These are phyloP conservation scores for Diutina mesorugosa DNA, from an alignment of 1,139 yeast species.

Conservation along the genomic window DNA sequence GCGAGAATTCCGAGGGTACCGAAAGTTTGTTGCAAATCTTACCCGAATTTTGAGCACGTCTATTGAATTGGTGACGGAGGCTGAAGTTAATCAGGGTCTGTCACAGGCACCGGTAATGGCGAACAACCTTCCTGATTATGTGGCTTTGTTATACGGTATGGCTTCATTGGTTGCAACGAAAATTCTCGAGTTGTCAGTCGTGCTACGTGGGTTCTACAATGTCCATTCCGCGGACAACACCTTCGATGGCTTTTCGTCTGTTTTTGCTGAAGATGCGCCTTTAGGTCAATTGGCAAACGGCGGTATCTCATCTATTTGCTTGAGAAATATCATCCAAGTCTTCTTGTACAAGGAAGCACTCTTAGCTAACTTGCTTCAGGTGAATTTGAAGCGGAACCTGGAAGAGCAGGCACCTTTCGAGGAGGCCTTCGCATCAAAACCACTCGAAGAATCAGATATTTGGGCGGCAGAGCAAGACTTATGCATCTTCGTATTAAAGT, in stretches of 20 bases:
- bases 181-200: neutral
- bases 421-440: neutral
- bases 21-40: neutral
- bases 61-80: neutral
- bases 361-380: neutral
- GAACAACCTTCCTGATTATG: neutral
- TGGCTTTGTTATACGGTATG: neutral
- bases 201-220: neutral
- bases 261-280: neutral
- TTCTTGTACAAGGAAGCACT: conserved; percentile 1
- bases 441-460: neutral
- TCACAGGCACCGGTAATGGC: neutral
- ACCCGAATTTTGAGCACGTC: neutral
- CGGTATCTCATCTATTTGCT: neutral
- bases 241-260: neutral
- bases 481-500: neutral
- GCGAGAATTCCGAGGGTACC: neutral
- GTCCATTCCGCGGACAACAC: neutral
- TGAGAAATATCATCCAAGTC: neutral
- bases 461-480: neutral
- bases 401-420: neutral
- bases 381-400: neutral
- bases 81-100: neutral
- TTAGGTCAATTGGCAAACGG: neutral
- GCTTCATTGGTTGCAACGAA: neutral